Percentiles rank a stretch among this genome's conserved stretches.
Evolutionary conservation across 352 stramenopile genomes (phyloP).

Genomic region (Globisporangium middletonii): DNA sequence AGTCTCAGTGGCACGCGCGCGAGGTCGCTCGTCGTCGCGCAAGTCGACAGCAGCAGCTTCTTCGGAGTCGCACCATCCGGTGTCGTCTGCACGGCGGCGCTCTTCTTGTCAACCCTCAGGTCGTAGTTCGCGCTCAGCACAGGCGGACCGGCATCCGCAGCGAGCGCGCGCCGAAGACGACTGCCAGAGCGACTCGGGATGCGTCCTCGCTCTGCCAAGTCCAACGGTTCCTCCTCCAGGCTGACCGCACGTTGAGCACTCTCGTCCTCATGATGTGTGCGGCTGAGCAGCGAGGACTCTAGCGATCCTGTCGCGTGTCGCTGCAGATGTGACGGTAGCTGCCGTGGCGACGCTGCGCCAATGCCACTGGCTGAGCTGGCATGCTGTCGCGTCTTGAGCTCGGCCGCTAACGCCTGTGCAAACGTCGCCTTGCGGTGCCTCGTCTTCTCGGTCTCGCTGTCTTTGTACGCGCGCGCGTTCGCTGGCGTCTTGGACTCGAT

Average conservation of each 20-base stretch:
- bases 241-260: neutral
- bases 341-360: neutral
- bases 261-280: neutral
- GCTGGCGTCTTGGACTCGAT: slow-evolving; percentile 28
- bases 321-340: neutral
- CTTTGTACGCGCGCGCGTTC: slow-evolving; percentile 33
- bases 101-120: slow-evolving; percentile 12
- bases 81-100: neutral
- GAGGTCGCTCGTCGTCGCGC: neutral
- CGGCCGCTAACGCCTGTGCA: slow-evolving; percentile 21
- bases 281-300: neutral
- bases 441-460: slow-evolving; percentile 23
- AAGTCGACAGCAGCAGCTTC: neutral
- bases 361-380: neutral
- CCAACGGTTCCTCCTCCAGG: neutral
- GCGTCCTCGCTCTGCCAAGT: slow-evolving; percentile 6
- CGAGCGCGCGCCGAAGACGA: slow-evolving; percentile 16
- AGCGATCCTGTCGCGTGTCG: neutral
- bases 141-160: slow-evolving; percentile 14
- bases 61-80: neutral
- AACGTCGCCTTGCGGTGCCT: slow-evolving; percentile 29
- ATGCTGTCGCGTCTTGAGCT: slow-evolving; percentile 16
- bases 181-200: slow-evolving; percentile 14
- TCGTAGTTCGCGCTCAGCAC: slow-evolving; percentile 27
- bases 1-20: slow-evolving; percentile 3